Base-by-base conservation (phyloP, 2,329 filamentous ascomycete genomes). In the Botrytis elliptica region DNA sequence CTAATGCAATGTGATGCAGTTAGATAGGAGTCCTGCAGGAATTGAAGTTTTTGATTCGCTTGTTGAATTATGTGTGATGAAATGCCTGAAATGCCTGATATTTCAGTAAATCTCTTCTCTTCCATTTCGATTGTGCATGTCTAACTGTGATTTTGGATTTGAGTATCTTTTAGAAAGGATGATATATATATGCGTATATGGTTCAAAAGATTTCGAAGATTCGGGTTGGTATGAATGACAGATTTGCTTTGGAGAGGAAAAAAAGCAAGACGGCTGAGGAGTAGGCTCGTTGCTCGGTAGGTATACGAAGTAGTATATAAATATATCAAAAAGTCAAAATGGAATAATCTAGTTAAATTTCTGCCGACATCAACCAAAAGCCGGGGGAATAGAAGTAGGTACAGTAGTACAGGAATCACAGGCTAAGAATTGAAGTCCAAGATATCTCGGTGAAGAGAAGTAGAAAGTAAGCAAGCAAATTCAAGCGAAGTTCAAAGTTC, bases 1-100 rank as follows among this genome's bases (percentile, higher is more conserved):
- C 44, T 71, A 75, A 73, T 74, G 72, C 72, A 52, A 42, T 60
- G 66, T 60, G 65, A 64, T 74, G 66, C 59, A 38, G 62, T 63
- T 44, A 52, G 71, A 75, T 73, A 72, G 74, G 74, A 67, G 74
- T 70, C 29, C 66, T 71, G 71, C 62, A 74, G 55, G 42, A 67
- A 65, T 62, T 57, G 67, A 64, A 64, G 67, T n/a, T 65, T 46
- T 64, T 69, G 71, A 73, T 73, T 73, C 71, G 71, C 71, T 73
- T 69, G 71, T 52, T 38, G 70, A 49, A 1, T 8, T 10, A 40
- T 18, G n/a, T 67, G 71, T 73, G 66, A 73, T 60, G 46, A 57
- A 60, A 59, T 69, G 73, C 73, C 73, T 60, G 55, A 57, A 52
- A 59, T 68, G 73, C 73, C 73, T 74, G 73, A 73, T 55, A 60